These are phyloP conservation scores for Daldinia caldariorum DNA, from an alignment of 495 filamentous ascomycete genomes.

Conservation along the genomic window DNA sequence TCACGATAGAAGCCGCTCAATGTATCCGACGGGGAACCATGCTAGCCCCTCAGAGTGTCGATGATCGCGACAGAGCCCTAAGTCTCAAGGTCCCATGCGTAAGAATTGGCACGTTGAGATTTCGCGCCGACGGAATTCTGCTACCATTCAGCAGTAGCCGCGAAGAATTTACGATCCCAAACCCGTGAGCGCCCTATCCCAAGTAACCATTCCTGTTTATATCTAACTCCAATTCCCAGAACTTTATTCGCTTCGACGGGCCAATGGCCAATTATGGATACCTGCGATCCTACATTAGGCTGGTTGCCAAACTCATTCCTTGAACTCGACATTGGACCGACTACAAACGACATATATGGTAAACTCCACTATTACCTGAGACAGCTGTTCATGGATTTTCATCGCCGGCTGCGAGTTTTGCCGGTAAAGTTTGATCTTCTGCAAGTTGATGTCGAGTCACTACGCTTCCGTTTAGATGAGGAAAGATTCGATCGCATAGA, in stretches of 20 bases:
- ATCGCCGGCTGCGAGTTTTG: slow-evolving; percentile 1
- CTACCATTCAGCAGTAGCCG: slow-evolving; percentile 49
- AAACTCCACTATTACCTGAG: slow-evolving; percentile 45
- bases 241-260: slow-evolving; percentile 19
- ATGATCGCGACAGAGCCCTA: slow-evolving; percentile 30
- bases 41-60: slow-evolving; percentile 32
- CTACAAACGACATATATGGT: slow-evolving; percentile 47
- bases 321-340: slow-evolving; percentile 11
- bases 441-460: background rate
- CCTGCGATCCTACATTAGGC: slow-evolving; percentile 31
- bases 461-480: slow-evolving; percentile 7
- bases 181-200: slow-evolving; percentile 42
- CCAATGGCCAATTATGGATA: slow-evolving; percentile 28
- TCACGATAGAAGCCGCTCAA: slow-evolving; percentile 23
- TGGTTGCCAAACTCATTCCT: slow-evolving; percentile 43
- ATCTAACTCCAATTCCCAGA: background rate
- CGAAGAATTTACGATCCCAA: slow-evolving; percentile 43
- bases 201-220: background rate
- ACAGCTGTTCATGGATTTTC: slow-evolving; percentile 28
- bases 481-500: slow-evolving; percentile 34
- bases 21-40: slow-evolving; percentile 35
- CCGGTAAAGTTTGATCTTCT: background rate
- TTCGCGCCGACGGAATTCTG: slow-evolving; percentile 48
- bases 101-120: slow-evolving; percentile 38
- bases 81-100: slow-evolving; percentile 10